Percentiles rank a stretch among this genome's conserved stretches.
phyloP scores from a whole-genome alignment of 2,329 filamentous ascomycete genomes.

The Beauveria brongniartii region DNA sequence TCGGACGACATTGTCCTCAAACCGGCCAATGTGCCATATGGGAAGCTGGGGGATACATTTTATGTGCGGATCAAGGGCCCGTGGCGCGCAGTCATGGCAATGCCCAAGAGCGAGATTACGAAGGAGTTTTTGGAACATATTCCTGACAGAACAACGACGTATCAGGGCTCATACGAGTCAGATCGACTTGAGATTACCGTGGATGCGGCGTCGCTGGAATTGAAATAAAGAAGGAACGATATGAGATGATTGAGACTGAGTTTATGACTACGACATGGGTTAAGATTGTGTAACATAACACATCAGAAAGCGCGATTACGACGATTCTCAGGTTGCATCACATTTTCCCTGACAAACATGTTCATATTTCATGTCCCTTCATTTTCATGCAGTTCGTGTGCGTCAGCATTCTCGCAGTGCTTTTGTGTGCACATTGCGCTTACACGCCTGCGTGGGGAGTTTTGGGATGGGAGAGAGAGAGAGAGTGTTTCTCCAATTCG shows the following conservation, averaged over 20 bases:
- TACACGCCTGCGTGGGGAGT: too few relatives aligned
- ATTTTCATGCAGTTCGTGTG: too few relatives aligned
- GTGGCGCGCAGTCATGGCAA: conserved; percentile 30
- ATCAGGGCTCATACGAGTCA: neutral
- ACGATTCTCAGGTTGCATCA: neutral
- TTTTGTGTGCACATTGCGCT: too few relatives aligned
- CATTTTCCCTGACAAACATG: too few relatives aligned
- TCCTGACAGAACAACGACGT: neutral
- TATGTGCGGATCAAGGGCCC: conserved; percentile 25
- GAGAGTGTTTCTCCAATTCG: too few relatives aligned
- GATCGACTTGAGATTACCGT: neutral
- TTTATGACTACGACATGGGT: too few relatives aligned
- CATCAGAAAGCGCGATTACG: too few relatives aligned
- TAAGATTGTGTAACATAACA: too few relatives aligned
- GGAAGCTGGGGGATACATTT: conserved; percentile 22
- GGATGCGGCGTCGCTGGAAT: neutral
- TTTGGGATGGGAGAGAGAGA: too few relatives aligned
- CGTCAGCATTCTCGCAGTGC: too few relatives aligned
- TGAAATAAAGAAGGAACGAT: neutral
- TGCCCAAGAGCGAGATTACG: conserved; percentile 15
- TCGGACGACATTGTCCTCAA: conserved; percentile 26
- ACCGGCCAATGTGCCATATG: conserved; percentile 24
- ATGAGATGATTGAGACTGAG: neutral
- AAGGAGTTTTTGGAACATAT: conserved; percentile 4
- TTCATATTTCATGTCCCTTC: too few relatives aligned